Evolutionary conservation across 2,329 filamentous ascomycete species (phyloP), one percentile per base, ranked within the genome.

Genomic region (Didymella keratinophila): DNA sequence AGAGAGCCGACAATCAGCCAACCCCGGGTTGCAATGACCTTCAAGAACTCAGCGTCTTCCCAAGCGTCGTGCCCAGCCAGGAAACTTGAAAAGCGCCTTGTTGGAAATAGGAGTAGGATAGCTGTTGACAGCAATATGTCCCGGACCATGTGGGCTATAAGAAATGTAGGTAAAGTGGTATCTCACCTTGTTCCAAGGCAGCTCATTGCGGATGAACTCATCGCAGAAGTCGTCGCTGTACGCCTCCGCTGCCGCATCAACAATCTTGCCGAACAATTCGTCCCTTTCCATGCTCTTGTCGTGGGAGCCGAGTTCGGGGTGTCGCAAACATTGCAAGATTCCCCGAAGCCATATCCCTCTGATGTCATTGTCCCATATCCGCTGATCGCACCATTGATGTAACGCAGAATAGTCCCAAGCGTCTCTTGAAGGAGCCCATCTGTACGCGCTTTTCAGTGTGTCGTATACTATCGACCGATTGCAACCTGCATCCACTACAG

Each of bases 391-490:
- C 74, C 74, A 75, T n/a, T 62, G 18, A 30, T 75, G 60, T 0
- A 76, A 58, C 27, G 54, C 51, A 2, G 46, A 27, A 32, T 59
- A 63, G 7, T 67, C 54, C 64, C 68, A 73, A 2, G 25, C 41
- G 0, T 47, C 14, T 8, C 46, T 49, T 6, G 54, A 37, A 18
- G 57, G 39, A 18, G 60, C 64, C 65, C 69, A 71, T 8, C 49
- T 55, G 6, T 65, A 62, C 0, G 66, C 66, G 32, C 63, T 60
- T 3, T 57, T 50, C 60, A 76, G 52, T 0, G 68, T 73, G 27
- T 74, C 71, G 28, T 68, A 75, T 1, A 76, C 70, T 47, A 76
- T 70, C 1, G 67, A 72, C 4, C 71, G 60, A 52, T 71, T 61
- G 57, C 73, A 76, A 1, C 63, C 67, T 18, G 65, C 72, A 43